A percentile compares a stretch with the other conserved stretches of the same genome.
phyloP scores from a whole-genome alignment of 768 basidiomycete genomes.

The Rhizopogon vinicolor region DNA sequence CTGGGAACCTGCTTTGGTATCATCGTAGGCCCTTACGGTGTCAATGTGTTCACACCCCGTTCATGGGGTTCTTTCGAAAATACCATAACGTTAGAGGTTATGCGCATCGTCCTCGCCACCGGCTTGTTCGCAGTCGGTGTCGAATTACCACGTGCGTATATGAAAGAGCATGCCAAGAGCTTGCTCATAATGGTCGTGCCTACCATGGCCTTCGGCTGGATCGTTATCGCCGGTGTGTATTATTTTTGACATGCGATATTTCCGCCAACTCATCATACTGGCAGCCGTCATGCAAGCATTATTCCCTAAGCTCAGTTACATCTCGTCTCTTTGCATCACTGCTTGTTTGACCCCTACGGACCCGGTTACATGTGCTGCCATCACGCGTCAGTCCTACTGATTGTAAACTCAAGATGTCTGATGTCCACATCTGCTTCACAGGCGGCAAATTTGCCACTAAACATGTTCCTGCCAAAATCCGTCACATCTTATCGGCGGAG shows the following conservation, averaged over 20 bases:
- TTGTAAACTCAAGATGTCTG: background rate
- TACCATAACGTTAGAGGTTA: slow-evolving; percentile 82
- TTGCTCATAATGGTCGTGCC: slow-evolving; percentile 69
- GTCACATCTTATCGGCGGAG: slow-evolving; percentile 82
- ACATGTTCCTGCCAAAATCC: slow-evolving; percentile 70
- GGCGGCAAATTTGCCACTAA: slow-evolving; percentile 67
- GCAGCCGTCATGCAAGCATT: slow-evolving; percentile 62
- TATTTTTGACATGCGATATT: background rate
- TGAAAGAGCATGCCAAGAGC: slow-evolving; percentile 73
- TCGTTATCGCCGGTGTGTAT: slow-evolving; percentile 60
- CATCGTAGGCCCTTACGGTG: slow-evolving; percentile 67
- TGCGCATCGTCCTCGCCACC: slow-evolving; percentile 83
- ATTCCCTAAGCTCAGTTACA: slow-evolving; percentile 66
- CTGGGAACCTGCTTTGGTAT: slow-evolving; percentile 71
- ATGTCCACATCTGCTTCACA: slow-evolving; percentile 16
- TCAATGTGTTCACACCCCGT: slow-evolving; percentile 71
- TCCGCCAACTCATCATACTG: background rate
- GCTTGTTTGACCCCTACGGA: slow-evolving; percentile 94
- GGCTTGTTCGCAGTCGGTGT: slow-evolving; percentile 95
- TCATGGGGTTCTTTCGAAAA: slow-evolving; percentile 53
- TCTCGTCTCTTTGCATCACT: slow-evolving; percentile 80
- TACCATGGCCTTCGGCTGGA: slow-evolving; percentile 84
- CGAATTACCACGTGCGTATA: slow-evolving; percentile 84
- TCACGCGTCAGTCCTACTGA: slow-evolving; percentile 46
- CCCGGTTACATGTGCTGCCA: slow-evolving; percentile 86